Conservation (phyloP, 768 basidiomycete species). For the Kwoniella mangroviensis region DNA sequence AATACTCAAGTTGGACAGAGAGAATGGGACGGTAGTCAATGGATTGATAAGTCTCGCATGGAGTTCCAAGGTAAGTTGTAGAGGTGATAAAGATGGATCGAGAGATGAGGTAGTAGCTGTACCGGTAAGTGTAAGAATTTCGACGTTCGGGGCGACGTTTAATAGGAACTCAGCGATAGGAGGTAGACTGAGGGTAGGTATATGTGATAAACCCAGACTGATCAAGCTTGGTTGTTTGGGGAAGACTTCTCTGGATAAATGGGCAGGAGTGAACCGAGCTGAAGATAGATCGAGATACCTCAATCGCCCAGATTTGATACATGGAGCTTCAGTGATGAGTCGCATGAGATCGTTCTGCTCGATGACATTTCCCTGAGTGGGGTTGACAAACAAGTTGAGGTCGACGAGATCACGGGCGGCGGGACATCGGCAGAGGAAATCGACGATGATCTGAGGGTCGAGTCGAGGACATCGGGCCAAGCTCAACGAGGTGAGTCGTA, state of each 20-base stretch:
- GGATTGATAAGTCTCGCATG: slow-evolving; percentile 80
- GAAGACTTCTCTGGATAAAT: slow-evolving; percentile 63
- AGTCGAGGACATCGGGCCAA: slow-evolving; percentile 84
- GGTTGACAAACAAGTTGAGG: slow-evolving; percentile 72
- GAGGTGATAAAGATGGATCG: slow-evolving; percentile 61
- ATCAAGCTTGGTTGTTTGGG: slow-evolving; percentile 74
- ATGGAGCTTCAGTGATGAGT: slow-evolving; percentile 75
- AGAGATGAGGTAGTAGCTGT: slow-evolving; percentile 65
- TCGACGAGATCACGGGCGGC: slow-evolving; percentile 67
- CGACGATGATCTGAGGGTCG: slow-evolving; percentile 74
- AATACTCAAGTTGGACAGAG: slow-evolving; percentile 63
- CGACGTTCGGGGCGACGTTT: slow-evolving; percentile 73
- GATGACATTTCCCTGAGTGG: slow-evolving; percentile 71
- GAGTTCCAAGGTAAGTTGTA: slow-evolving; percentile 75
- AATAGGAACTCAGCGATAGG: slow-evolving; percentile 72
- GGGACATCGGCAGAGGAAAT: slow-evolving; percentile 72
- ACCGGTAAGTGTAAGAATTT: slow-evolving; percentile 83
- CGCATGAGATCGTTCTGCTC: slow-evolving; percentile 72
- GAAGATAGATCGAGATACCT: slow-evolving; percentile 90
- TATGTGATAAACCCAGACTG: slow-evolving; percentile 87
- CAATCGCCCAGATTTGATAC: slow-evolving; percentile 74
- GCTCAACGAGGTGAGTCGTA: slow-evolving; percentile 76
- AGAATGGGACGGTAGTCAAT: slow-evolving; percentile 77
- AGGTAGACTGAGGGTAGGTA: slow-evolving; percentile 70
- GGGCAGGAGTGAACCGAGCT: slow-evolving; percentile 68